phyloP scores from a whole-genome alignment of 2,329 filamentous ascomycete species.

The Aspergillus thermomutatus region DNA sequence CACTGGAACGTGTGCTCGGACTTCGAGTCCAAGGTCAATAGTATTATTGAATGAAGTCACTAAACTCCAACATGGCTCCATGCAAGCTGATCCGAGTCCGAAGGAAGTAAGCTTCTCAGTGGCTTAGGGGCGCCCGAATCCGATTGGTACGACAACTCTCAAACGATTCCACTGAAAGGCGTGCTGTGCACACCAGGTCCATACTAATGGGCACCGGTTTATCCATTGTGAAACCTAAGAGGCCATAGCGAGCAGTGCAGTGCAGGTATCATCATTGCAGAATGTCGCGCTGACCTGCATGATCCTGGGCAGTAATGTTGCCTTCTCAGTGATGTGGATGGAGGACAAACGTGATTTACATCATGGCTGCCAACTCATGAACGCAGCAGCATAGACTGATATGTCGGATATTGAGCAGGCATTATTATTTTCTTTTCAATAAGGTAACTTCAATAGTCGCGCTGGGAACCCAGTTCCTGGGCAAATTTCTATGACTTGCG shows the following conservation, averaged over 20 bases:
- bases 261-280: neutral
- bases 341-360: neutral
- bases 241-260: neutral
- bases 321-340: neutral
- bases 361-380: neutral
- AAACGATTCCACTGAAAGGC: neutral
- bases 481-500: neutral
- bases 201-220: neutral
- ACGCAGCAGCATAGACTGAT: no score
- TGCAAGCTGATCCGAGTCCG: neutral
- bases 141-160: neutral
- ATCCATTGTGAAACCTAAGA: neutral
- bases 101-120: slow-evolving; percentile 3
- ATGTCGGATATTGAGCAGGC: neutral
- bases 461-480: neutral
- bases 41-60: neutral
- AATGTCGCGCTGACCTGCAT: neutral
- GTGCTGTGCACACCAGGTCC: neutral
- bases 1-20: neutral
- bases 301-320: neutral
- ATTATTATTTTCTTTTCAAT: no score
- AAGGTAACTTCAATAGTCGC: neutral
- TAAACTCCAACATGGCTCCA: neutral
- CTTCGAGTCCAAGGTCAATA: neutral
- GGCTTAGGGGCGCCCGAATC: neutral